Evolutionary conservation across 2,329 filamentous ascomycete genomes (phyloP).

Genomic region (Westerdykella aurantiaca): DNA sequence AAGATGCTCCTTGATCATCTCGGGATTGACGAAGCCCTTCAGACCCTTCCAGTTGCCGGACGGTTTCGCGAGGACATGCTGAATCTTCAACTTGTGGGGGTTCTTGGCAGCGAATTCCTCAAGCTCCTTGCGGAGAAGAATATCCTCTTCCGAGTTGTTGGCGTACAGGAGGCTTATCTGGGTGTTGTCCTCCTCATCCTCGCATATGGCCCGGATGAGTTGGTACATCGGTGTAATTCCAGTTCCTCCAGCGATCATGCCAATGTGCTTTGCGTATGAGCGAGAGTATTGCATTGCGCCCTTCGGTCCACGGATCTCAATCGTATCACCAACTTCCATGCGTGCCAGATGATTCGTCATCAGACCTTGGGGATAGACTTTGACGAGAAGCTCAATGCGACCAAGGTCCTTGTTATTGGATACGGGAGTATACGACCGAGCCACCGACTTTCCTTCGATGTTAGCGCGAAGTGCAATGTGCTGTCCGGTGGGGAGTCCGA

Average conservation of each 20-base stretch:
- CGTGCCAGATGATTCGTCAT: constrained; percentile 48
- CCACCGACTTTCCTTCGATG: constrained; percentile 55
- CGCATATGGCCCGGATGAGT: constrained; percentile 58
- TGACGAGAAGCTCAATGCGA: constrained; percentile 48
- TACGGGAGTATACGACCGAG: constrained; percentile 27
- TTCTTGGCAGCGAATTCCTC: constrained; percentile 49
- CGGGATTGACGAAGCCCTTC: constrained; percentile 87
- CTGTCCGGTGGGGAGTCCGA: constrained; percentile 34
- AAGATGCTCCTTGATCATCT: constrained; percentile 89
- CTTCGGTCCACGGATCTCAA: constrained; percentile 52
- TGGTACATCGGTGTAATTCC: constrained; percentile 57
- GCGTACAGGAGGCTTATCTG: constrained; percentile 55
- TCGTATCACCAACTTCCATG: constrained; percentile 46
- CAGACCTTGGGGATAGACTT: constrained; percentile 47
- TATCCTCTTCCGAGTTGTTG: constrained; percentile 55
- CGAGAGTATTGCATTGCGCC: constrained; percentile 49
- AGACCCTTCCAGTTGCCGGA: constrained; percentile 79
- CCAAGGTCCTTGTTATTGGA: constrained; percentile 56
- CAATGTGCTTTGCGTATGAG: constrained; percentile 40
- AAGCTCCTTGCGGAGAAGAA: constrained; percentile 53
- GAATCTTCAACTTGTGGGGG: constrained; percentile 50
- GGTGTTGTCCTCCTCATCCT: constrained; percentile 54
- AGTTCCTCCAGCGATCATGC: constrained; percentile 52
- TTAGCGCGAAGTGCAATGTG: constrained; percentile 44
- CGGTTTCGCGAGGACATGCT: constrained; percentile 51